Conservation (phyloP, 768 basidiomycete genomes). For the Suillus alpinus region DNA sequence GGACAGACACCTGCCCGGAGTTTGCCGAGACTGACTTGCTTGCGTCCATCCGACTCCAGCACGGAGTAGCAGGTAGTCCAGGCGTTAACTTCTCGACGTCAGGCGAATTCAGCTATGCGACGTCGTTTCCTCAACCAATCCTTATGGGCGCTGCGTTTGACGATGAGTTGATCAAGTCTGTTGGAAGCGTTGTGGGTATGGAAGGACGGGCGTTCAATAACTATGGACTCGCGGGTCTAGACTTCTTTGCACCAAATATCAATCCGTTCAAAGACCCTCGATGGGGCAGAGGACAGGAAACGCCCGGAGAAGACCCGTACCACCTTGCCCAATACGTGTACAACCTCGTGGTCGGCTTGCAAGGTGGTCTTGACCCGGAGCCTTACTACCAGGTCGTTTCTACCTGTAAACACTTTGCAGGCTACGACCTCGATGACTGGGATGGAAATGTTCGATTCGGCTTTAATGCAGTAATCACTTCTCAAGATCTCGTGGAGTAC, state of each 20-base stretch:
- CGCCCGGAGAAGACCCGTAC: conserved; percentile 59
- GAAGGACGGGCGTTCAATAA: conserved; percentile 62
- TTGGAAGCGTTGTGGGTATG: conserved; percentile 52
- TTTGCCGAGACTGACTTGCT: conserved; percentile 1
- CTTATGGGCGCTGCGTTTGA: conserved; percentile 54
- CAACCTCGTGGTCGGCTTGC: conserved; percentile 51
- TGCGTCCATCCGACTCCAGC: too few species aligned
- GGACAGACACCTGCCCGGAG: background rate
- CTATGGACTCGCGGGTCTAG: conserved; percentile 47
- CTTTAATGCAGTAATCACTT: conserved; percentile 52
- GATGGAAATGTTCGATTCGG: conserved; percentile 45
- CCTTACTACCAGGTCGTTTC: conserved; percentile 51
- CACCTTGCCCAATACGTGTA: conserved; percentile 52
- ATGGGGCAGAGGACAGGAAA: conserved; percentile 63
- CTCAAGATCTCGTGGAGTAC: conserved; percentile 55
- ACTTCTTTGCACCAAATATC: conserved; percentile 56
- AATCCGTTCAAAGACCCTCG: conserved; percentile 58
- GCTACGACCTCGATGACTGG: conserved; percentile 59
- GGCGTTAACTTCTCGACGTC: conserved; percentile 48
- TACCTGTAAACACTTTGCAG: conserved; percentile 61
- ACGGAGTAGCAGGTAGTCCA: conserved; percentile 53
- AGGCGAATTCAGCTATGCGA: conserved; percentile 55
- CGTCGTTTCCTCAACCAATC: conserved; percentile 59
- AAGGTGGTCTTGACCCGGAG: conserved; percentile 54
- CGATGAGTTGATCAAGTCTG: conserved; percentile 45